phyloP scores from a whole-genome alignment of 306 rosid species.

The Cucurbita argyrosperma region DNA sequence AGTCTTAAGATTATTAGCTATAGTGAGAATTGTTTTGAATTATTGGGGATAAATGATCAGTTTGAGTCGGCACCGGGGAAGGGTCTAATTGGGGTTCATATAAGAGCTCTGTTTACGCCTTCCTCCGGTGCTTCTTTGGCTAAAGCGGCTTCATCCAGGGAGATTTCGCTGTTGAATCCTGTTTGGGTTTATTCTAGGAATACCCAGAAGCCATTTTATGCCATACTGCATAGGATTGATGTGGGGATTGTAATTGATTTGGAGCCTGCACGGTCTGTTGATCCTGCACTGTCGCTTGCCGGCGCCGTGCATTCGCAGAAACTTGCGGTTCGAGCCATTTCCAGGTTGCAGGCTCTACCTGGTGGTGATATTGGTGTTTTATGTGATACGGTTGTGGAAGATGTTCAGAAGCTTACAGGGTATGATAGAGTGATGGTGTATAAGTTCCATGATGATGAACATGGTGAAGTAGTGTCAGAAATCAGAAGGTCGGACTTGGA shows the following conservation, averaged over 20 bases:
- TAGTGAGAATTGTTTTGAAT: slow-evolving; percentile 53
- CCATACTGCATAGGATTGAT: slow-evolving; percentile 69
- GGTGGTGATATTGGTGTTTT: slow-evolving; percentile 49
- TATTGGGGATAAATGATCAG: slow-evolving; percentile 34
- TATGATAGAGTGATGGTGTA: slow-evolving; percentile 88
- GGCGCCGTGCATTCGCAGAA: slow-evolving; percentile 81
- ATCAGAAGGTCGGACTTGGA: slow-evolving; percentile 59
- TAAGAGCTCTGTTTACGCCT: slow-evolving; percentile 46
- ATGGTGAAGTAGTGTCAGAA: slow-evolving; percentile 83
- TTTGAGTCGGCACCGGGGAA: slow-evolving; percentile 6
- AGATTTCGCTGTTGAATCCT: slow-evolving; percentile 53
- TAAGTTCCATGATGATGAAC: slow-evolving; percentile 74
- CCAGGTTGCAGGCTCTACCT: slow-evolving; percentile 65
- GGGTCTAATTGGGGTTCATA: slow-evolving; percentile 48
- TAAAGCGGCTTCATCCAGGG: slow-evolving; percentile 39
- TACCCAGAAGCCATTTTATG: slow-evolving; percentile 60
- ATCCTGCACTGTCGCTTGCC: slow-evolving; percentile 59
- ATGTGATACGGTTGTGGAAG: slow-evolving; percentile 62
- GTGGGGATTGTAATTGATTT: slow-evolving; percentile 74
- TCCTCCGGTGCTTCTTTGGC: slow-evolving; percentile 48
- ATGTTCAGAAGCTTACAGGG: slow-evolving; percentile 67
- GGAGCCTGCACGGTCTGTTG: slow-evolving; percentile 52
- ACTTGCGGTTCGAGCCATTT: slow-evolving; percentile 68
- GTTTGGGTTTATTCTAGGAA: slow-evolving; percentile 47
- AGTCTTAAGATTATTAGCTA: slow-evolving; percentile 36